A percentile compares a stretch with the other conserved stretches of the same genome.
Conservation (phyloP, 2,329 filamentous ascomycete genomes). For the Pseudogymnoascus sp. region DNA sequence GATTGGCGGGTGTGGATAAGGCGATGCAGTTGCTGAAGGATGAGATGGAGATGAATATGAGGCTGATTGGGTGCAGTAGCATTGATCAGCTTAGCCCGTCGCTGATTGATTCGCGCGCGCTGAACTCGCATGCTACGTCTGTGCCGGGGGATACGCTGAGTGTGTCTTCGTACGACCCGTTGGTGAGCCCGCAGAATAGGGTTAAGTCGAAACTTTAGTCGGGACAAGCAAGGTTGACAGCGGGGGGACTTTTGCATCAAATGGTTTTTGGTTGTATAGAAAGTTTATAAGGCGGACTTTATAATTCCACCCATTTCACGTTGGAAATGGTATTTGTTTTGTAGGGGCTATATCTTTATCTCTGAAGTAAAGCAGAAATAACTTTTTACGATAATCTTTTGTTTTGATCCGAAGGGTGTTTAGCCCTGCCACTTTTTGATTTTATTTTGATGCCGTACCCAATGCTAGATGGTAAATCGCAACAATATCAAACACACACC, state of each 20-base stretch:
- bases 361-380: slow-evolving; percentile 2
- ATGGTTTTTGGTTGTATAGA: not conserved
- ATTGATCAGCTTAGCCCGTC: slow-evolving; percentile 73
- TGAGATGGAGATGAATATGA: slow-evolving; percentile 99
- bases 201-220: slow-evolving; percentile 33
- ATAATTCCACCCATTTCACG: not conserved
- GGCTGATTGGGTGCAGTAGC: slow-evolving; percentile 71
- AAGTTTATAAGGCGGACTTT: not conserved
- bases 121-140: slow-evolving; percentile 51
- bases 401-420: not conserved
- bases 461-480: slow-evolving; percentile 2
- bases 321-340: slow-evolving; percentile 7
- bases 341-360: slow-evolving; percentile 5
- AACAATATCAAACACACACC: not conserved
- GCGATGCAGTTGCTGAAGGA: slow-evolving; percentile 91
- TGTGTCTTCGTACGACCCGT: slow-evolving; percentile 35
- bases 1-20: slow-evolving; percentile 74
- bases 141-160: slow-evolving; percentile 55
- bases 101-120: slow-evolving; percentile 67
- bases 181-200: slow-evolving; percentile 39
- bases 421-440: not conserved
- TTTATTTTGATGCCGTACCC: not conserved
- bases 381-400: slow-evolving; percentile 5
- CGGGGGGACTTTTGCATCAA: not conserved
- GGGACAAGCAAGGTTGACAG: not conserved